Conservation (phyloP, 352 stramenopile species). For the Bremia lactucae region DNA sequence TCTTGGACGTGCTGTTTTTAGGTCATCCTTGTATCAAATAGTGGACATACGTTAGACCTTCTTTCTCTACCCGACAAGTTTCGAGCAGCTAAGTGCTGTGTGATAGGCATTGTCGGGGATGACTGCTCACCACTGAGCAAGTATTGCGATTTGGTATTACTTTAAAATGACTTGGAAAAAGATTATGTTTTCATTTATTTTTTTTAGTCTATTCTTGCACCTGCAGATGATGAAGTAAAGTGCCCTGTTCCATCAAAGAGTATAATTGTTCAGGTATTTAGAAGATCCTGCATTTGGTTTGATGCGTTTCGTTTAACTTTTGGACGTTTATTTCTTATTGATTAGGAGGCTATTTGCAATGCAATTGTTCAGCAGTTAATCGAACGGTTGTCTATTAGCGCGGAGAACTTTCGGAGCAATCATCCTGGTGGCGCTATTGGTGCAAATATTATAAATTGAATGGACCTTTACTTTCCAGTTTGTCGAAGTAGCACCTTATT, state of each 20-base stretch:
- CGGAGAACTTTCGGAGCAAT: slow-evolving; percentile 32
- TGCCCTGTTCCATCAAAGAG: slow-evolving; percentile 68
- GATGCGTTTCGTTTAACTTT: neutral
- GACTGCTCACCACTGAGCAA: slow-evolving; percentile 22
- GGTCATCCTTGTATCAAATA: slow-evolving; percentile 65
- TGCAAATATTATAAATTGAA: slow-evolving; percentile 15
- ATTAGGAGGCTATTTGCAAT: slow-evolving; percentile 56
- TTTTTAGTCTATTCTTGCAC: slow-evolving; percentile 19
- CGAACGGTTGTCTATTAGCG: slow-evolving; percentile 18
- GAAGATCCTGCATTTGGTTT: neutral
- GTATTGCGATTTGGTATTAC: slow-evolving; percentile 21
- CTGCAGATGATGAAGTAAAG: slow-evolving; percentile 29
- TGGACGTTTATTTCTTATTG: neutral
- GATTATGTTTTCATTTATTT: neutral
- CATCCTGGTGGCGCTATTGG: slow-evolving; percentile 71
- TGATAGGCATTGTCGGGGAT: slow-evolving; percentile 47
- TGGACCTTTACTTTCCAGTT: neutral
- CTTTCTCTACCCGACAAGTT: slow-evolving; percentile 39
- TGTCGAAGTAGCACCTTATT: too few species aligned
- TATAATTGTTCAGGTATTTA: slow-evolving; percentile 58
- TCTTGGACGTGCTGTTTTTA: neutral
- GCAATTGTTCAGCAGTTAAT: slow-evolving; percentile 58
- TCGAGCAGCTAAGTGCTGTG: slow-evolving; percentile 21
- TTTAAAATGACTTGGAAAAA: neutral
- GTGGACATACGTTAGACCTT: slow-evolving; percentile 53